Conservation (phyloP, 1,139 yeast species). For the Nematodospora anomalae region DNA sequence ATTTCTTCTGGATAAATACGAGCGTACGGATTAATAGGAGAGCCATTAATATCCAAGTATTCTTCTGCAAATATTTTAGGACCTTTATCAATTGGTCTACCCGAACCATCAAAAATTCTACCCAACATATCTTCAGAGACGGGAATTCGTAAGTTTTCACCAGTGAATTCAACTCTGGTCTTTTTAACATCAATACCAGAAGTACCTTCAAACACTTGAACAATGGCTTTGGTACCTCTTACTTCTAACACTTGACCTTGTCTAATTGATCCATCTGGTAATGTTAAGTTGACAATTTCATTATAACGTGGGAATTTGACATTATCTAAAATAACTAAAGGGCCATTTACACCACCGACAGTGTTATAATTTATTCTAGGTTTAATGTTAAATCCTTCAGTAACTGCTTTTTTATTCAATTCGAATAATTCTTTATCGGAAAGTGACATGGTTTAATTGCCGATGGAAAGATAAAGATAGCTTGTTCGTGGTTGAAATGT, state of each 20-base stretch:
- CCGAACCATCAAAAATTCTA: conserved; percentile 97
- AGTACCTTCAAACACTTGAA: conserved; percentile 98
- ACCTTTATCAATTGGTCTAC: conserved; percentile 97
- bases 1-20: conserved; percentile 99
- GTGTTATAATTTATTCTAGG: conserved; percentile 93
- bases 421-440: conserved; percentile 65
- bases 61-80: conserved; percentile 99
- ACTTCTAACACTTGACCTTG: conserved; percentile 99
- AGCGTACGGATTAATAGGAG: conserved; percentile 96
- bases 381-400: conserved; percentile 84
- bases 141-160: conserved; percentile 87
- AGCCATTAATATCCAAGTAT: conserved; percentile 95
- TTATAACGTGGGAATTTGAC: conserved; percentile 95
- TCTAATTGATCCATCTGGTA: conserved; percentile 91
- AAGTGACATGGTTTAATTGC: conserved; percentile 26
- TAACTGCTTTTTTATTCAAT: conserved; percentile 86
- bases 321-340: conserved; percentile 91
- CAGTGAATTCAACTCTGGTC: conserved; percentile 96
- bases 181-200: conserved; percentile 97
- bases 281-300: conserved; percentile 92
- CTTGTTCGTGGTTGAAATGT: no score
- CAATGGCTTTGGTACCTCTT: conserved; percentile 94
- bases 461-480: not conserved
- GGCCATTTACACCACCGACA: conserved; percentile 97
- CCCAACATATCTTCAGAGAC: conserved; percentile 98